phyloP scores from a whole-genome alignment of 768 basidiomycete genomes.

The Sistotremastrum niveocremeum region DNA sequence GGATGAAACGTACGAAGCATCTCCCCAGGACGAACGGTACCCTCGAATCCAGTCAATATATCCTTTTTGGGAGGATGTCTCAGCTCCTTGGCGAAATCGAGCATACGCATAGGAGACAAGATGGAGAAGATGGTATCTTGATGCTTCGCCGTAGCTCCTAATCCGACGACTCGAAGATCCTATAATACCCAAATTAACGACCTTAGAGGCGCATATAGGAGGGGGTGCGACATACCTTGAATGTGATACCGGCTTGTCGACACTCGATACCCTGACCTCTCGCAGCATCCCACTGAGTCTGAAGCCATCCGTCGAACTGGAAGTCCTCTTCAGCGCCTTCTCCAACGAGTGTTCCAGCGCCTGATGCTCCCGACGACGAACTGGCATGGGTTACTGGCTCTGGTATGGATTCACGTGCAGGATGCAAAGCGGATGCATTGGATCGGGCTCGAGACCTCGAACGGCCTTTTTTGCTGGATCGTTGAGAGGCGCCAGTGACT shows the following conservation, averaged over 20 bases:
- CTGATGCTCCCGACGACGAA: too few relatives aligned
- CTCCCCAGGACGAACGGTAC: constrained; percentile 46
- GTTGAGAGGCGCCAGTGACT: too few relatives aligned
- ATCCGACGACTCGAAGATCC: constrained; percentile 43
- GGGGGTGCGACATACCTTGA: neutral
- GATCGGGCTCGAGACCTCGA: too few relatives aligned
- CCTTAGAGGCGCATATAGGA: neutral
- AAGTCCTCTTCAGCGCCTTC: neutral
- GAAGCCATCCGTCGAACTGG: constrained; percentile 2
- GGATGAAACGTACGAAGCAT: constrained; percentile 44
- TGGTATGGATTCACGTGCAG: too few relatives aligned
- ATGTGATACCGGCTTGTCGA: constrained; percentile 2
- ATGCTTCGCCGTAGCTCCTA: constrained; percentile 40
- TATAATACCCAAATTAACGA: constrained; percentile 24
- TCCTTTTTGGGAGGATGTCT: constrained; percentile 50
- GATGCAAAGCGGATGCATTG: too few relatives aligned
- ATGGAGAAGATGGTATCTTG: constrained; percentile 51
- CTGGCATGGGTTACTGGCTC: too few relatives aligned
- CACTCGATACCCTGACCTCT: constrained; percentile 1
- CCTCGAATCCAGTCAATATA: constrained; percentile 40
- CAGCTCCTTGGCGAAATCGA: constrained; percentile 27
- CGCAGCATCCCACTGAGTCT: constrained; percentile 2
- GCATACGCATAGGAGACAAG: constrained; percentile 37
- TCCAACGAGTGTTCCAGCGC: too few relatives aligned
- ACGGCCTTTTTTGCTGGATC: too few relatives aligned